These are phyloP conservation scores for Ustilago curta DNA, from an alignment of 1,284 basidiomycete species.

Conservation along the genomic window DNA sequence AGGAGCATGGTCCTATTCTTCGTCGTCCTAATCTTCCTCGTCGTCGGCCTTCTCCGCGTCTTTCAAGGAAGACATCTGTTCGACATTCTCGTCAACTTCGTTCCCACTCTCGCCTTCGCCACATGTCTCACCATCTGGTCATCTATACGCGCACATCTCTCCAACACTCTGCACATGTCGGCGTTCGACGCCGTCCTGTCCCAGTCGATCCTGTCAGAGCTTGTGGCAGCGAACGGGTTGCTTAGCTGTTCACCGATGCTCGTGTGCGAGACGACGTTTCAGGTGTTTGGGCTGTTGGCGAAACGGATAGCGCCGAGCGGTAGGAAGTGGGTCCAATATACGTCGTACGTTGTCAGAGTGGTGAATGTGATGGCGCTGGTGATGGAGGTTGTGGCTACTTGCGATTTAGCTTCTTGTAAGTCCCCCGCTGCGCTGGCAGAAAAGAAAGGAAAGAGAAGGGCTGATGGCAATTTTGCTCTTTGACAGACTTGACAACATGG, in stretches of 20 bases:
- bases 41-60: constrained; percentile 22
- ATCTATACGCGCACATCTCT: constrained; percentile 18
- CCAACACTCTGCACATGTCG: constrained; percentile 8
- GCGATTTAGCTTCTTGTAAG: constrained; percentile 36
- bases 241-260: constrained; percentile 31
- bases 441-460: not conserved
- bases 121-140: constrained; percentile 24
- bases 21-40: constrained; percentile 24
- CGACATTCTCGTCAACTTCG: constrained; percentile 27
- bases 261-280: constrained; percentile 31
- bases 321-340: constrained; percentile 22
- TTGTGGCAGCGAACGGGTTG: constrained; percentile 29
- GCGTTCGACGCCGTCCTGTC: constrained; percentile 4
- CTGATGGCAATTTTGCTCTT: not conserved
- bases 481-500: constrained; percentile 19
- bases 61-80: constrained; percentile 11
- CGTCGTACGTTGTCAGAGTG: constrained; percentile 18
- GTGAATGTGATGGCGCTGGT: constrained; percentile 31
- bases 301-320: constrained; percentile 20
- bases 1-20: constrained; percentile 44
- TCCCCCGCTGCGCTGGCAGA: not conserved
- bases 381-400: constrained; percentile 29
- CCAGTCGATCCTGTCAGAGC: constrained; percentile 10
- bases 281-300: constrained; percentile 35
- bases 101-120: constrained; percentile 26